Conservation (phyloP, 495 filamentous ascomycete species). For the Penicillium arizonense region DNA sequence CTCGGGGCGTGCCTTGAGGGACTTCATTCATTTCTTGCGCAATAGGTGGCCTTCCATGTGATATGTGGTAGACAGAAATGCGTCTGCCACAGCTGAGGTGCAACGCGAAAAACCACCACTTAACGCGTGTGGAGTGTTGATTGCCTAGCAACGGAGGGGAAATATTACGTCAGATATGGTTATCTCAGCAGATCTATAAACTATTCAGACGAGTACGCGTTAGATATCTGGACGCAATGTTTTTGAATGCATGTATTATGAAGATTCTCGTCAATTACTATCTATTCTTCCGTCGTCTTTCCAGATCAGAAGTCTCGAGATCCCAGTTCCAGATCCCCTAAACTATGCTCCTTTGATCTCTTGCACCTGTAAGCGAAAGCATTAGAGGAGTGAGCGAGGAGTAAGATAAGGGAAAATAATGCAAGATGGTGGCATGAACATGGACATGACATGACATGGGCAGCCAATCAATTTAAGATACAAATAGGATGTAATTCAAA, state of each 20-base stretch:
- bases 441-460: conserved; percentile 7
- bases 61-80: neutral
- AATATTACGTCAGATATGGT: conserved; percentile 12
- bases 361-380: neutral
- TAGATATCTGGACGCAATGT: too few species aligned
- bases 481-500: conserved; percentile 7
- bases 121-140: conserved; percentile 29
- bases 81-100: conserved; percentile 1
- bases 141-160: conserved; percentile 25
- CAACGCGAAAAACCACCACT: conserved; percentile 37
- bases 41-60: neutral
- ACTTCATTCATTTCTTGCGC: conserved; percentile 29
- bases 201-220: too few species aligned
- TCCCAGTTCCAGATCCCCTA: too few species aligned
- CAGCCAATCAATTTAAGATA: conserved; percentile 25
- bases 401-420: neutral
- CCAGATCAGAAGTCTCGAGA: too few species aligned
- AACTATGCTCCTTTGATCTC: too few species aligned
- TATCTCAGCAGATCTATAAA: conserved; percentile 2
- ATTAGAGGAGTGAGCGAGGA: neutral
- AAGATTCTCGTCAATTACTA: too few species aligned
- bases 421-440: conserved; percentile 2
- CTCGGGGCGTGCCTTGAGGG: neutral
- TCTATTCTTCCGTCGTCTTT: too few species aligned
- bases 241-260: too few species aligned